A percentile compares a stretch with the other conserved stretches of the same genome.
Evolutionary conservation across 495 filamentous ascomycete species (phyloP).

Genomic region (Ramalina peruviana): DNA sequence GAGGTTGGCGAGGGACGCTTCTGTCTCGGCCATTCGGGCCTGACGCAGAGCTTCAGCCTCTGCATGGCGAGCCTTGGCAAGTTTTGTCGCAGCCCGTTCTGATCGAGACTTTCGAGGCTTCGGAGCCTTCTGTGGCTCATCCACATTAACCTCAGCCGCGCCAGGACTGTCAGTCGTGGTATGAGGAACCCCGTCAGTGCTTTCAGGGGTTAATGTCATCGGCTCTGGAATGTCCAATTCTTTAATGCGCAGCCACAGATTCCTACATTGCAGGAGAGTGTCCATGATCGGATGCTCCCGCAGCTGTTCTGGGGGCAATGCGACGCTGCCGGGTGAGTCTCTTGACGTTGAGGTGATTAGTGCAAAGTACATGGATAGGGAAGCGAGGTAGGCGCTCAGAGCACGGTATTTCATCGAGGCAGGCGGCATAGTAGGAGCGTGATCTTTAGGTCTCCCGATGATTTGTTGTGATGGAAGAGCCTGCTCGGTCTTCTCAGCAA

Average conservation of each 20-base stretch:
- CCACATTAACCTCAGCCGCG: constrained; percentile 5
- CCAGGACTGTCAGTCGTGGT: not conserved
- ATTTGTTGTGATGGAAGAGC: constrained; percentile 20
- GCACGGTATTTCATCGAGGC: constrained; percentile 61
- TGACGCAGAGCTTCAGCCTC: constrained; percentile 40
- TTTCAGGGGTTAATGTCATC: not conserved
- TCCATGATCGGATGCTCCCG: constrained; percentile 84
- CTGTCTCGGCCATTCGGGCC: constrained; percentile 39
- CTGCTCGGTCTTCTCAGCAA: constrained; percentile 42
- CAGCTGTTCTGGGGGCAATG: constrained; percentile 55
- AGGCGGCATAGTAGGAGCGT: constrained; percentile 19
- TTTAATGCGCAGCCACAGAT: constrained; percentile 68
- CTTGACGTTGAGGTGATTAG: constrained; percentile 63
- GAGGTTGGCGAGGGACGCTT: constrained; percentile 60
- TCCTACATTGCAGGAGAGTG: constrained; percentile 61
- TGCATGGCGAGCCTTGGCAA: constrained; percentile 35
- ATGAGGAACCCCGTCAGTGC: not conserved
- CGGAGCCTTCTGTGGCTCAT: constrained; percentile 12
- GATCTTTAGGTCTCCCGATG: not conserved
- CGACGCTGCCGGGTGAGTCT: constrained; percentile 29
- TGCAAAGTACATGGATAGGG: constrained; percentile 86
- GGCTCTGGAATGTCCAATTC: constrained; percentile 25
- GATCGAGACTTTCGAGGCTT: constrained; percentile 37
- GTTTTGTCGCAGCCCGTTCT: constrained; percentile 20
- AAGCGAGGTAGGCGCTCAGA: constrained; percentile 68